Evolutionary conservation across 2,329 filamentous ascomycete genomes (phyloP), one percentile per base, ranked within the genome.

Genomic region (Ascochyta koolunga): DNA sequence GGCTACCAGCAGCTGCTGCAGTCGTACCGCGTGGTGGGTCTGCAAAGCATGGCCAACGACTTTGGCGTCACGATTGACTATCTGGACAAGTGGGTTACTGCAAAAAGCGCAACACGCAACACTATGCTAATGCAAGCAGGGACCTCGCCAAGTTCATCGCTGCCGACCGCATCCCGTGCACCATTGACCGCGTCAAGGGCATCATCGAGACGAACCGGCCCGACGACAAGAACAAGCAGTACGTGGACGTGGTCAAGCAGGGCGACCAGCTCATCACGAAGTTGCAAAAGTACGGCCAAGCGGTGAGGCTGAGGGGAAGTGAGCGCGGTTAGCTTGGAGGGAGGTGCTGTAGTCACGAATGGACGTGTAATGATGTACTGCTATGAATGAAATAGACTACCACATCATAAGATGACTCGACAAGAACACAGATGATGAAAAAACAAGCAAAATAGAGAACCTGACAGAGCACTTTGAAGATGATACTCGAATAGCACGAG

Each of bases 221-320:
- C 8, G 95, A 98, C 74, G 93, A 96, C 80, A 99, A 99, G 87
- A 98, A 98, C 83, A 97, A 96, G 84, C 95, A 99, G 80, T 99
- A 99, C 78, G 90, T 93, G 68, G 95, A 99, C 68, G 92, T 98
- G 32, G 92, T 99, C 58, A 95, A 95, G 80, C 95, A 98, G 75
- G 95, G 95, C 27, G 95, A 99, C 77, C 90, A 96, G 78, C 83
- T 99, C 60, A 98, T 99, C 75, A 99, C 95, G 54, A 99, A 99
- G 83, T 82, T 99, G 66, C 95, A 99, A 80, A 99, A 99, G 83
- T 99, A 99, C 76, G 95, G 95, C 38, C 95, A 99, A 78, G 90
- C 95, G 2, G 95, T 99, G 61, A 86, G 95, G 71, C 82, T 99
- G 78, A 86, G 95, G 69, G 95, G 95, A 35, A 98, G 93, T 73